Evolutionary conservation across 2,329 filamentous ascomycete genomes (phyloP).

Genomic region (Colletotrichum sojae): DNA sequence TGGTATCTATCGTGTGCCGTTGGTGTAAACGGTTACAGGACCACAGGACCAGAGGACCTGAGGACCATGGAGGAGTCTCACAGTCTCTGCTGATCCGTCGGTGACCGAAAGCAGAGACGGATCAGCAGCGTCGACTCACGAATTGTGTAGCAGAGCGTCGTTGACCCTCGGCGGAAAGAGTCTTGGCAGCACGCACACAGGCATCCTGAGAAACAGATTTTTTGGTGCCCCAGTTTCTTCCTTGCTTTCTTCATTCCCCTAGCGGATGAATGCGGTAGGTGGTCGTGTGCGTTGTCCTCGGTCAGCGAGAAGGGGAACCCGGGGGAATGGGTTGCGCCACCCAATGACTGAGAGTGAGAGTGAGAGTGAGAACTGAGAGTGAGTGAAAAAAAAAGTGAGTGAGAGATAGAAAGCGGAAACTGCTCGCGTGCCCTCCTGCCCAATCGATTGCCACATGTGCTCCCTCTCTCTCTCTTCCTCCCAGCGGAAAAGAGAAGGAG

Average conservation of each 20-base stretch:
- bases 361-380: not conserved
- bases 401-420: constrained; percentile 4
- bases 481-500: constrained; percentile 22
- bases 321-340: not conserved
- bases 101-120: constrained; percentile 11
- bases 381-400: not conserved
- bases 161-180: constrained; percentile 16
- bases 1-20: no score
- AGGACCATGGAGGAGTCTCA: not conserved
- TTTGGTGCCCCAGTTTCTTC: no score
- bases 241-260: no score
- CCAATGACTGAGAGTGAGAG: not conserved
- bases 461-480: not conserved
- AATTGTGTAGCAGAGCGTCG: constrained; percentile 26
- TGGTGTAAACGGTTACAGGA: not conserved
- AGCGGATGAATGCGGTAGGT: no score
- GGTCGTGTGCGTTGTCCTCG: not conserved
- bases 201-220: no score
- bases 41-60: no score
- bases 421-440: constrained; percentile 31
- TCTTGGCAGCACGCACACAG: constrained; percentile 29
- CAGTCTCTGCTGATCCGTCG: constrained; percentile 1
- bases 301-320: constrained; percentile 15
- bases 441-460: constrained; percentile 34
- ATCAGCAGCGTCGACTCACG: constrained; percentile 18